Percentiles rank a stretch among this genome's conserved stretches.
Evolutionary conservation across 2,329 filamentous ascomycete genomes (phyloP).

Genomic region (Cladosporium oxysporum): DNA sequence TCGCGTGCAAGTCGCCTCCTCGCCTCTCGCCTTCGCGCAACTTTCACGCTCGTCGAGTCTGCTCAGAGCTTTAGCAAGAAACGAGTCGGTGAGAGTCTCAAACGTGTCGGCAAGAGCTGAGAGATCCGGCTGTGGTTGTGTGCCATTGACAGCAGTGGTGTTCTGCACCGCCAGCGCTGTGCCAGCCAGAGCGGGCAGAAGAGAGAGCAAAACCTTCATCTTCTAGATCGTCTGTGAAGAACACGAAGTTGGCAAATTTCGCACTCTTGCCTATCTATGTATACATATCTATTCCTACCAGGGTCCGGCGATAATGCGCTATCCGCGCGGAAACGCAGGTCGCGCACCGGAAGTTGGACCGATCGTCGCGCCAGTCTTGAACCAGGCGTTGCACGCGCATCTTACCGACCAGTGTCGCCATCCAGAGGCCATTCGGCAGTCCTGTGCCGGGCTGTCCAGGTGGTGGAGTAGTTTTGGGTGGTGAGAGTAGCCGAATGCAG

Average conservation of each 20-base stretch:
- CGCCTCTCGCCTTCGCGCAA: neutral
- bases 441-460: neutral
- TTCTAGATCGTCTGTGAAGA: neutral
- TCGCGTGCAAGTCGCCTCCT: constrained; percentile 1
- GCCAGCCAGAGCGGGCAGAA: neutral
- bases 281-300: neutral
- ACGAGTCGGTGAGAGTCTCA: neutral
- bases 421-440: neutral
- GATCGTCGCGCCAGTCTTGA: neutral
- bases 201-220: constrained; percentile 5
- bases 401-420: neutral
- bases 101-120: neutral
- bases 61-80: neutral
- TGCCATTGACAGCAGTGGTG: neutral
- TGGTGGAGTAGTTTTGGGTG: neutral
- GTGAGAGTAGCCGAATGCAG: neutral
- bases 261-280: neutral
- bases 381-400: neutral
- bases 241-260: neutral
- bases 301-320: neutral
- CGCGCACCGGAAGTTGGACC: neutral
- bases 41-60: constrained; percentile 8
- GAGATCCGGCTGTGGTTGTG: neutral
- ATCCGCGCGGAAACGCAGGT: neutral
- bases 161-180: neutral